A percentile compares a stretch with the other conserved stretches of the same genome.
These are phyloP conservation scores for Endothia cerciana DNA, from an alignment of 2,329 filamentous ascomycete genomes.

Conservation along the genomic window DNA sequence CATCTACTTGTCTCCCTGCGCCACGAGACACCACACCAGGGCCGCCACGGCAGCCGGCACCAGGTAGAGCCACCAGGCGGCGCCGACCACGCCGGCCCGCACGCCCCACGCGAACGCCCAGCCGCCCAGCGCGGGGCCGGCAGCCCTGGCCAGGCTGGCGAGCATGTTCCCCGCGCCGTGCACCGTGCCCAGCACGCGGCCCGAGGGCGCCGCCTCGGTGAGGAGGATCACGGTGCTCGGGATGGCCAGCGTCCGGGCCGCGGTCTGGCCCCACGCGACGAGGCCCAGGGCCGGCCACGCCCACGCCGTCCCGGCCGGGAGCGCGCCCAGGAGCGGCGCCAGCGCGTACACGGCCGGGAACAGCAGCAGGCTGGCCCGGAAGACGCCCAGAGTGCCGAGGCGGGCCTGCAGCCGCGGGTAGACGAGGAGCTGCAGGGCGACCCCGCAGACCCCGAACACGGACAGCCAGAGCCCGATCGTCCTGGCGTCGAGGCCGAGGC, in stretches of 20 bases:
- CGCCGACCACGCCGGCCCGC: not conserved
- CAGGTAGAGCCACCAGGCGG: not conserved
- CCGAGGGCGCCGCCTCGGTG: slow-evolving; percentile 42
- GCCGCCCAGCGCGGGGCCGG: slow-evolving; percentile 37
- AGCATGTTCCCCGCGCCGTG: slow-evolving; percentile 40
- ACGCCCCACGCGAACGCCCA: slow-evolving; percentile 1
- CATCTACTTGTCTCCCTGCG: not conserved
- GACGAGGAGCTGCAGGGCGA: slow-evolving; percentile 63
- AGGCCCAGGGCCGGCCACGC: not conserved
- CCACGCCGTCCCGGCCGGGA: slow-evolving; percentile 37
- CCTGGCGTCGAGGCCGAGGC: slow-evolving; percentile 49
- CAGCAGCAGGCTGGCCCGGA: slow-evolving; percentile 59
- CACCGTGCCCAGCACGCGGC: slow-evolving; percentile 42
- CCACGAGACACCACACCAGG: slow-evolving; percentile 5
- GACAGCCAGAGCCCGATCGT: slow-evolving; percentile 51
- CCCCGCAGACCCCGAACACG: slow-evolving; percentile 63
- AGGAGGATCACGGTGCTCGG: slow-evolving; percentile 46
- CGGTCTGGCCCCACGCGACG: slow-evolving; percentile 59
- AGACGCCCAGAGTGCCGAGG: slow-evolving; percentile 63
- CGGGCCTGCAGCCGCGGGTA: slow-evolving; percentile 62
- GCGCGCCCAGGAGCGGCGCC: slow-evolving; percentile 62
- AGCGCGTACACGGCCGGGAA: slow-evolving; percentile 63
- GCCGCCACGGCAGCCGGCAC: not conserved
- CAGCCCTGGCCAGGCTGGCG: slow-evolving; percentile 35
- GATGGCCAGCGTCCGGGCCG: slow-evolving; percentile 60